phyloP scores from a whole-genome alignment of 345 rosid genomes.

The Rhizophora mangle region DNA sequence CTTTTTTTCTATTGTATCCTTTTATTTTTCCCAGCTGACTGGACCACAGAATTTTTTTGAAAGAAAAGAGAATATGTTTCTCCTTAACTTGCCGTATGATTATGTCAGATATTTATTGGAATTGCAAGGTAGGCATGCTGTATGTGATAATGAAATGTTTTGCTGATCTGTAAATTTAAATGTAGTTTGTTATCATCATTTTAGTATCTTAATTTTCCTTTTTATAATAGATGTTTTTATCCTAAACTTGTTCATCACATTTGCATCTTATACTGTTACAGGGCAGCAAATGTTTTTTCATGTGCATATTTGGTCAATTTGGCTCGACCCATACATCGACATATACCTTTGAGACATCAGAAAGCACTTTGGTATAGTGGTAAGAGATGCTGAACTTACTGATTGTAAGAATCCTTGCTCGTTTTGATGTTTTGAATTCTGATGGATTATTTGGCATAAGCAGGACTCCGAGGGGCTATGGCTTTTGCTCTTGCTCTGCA shows the following conservation, averaged over 20 bases:
- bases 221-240: slow-evolving; percentile 7
- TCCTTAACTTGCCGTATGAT: slow-evolving; percentile 45
- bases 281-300: slow-evolving; percentile 93
- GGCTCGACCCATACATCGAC: slow-evolving; percentile 69
- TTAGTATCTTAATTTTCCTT: neutral
- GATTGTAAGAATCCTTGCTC: neutral
- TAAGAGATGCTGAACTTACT: slow-evolving; percentile 37
- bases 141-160: slow-evolving; percentile 11
- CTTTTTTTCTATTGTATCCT: slow-evolving; percentile 98
- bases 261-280: slow-evolving; percentile 33
- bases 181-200: neutral
- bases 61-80: slow-evolving; percentile 17
- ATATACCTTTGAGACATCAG: slow-evolving; percentile 86
- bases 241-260: slow-evolving; percentile 26
- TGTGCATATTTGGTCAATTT: slow-evolving; percentile 91
- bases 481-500: slow-evolving; percentile 99
- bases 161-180: neutral
- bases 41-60: too few relatives aligned
- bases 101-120: slow-evolving; percentile 64
- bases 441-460: neutral
- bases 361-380: slow-evolving; percentile 99
- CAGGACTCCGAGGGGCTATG: slow-evolving; percentile 71
- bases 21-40: slow-evolving; percentile 6
- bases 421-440: neutral
- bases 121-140: slow-evolving; percentile 66